phyloP scores from a whole-genome alignment of 2,329 filamentous ascomycete genomes.

The Ceratocystis lukuohia region DNA sequence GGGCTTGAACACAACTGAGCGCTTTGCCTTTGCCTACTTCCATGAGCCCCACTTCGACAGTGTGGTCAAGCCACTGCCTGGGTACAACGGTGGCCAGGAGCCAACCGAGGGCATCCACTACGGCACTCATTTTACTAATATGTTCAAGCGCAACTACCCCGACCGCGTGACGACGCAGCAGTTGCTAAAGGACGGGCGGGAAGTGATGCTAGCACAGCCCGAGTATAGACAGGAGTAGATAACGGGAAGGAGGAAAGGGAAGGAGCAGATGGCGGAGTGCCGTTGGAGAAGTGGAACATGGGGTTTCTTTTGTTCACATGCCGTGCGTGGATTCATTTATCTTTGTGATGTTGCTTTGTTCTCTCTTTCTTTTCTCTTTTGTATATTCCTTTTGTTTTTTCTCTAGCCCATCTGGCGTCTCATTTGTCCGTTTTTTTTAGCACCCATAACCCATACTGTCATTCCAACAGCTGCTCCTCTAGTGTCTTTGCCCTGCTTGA shows the following conservation, averaged over 20 bases:
- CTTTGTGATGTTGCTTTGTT: background rate
- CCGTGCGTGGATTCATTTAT: background rate
- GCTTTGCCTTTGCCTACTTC: slow-evolving; percentile 39
- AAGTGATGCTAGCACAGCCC: slow-evolving; percentile 22
- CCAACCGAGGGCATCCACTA: slow-evolving; percentile 34
- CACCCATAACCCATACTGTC: background rate
- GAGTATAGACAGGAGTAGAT: slow-evolving; percentile 23
- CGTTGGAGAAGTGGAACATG: too few relatives aligned
- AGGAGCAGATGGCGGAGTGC: background rate
- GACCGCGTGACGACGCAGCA: slow-evolving; percentile 33
- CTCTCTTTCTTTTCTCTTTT: background rate
- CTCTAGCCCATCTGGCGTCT: background rate
- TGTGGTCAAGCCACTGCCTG: slow-evolving; percentile 31
- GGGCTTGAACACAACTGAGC: slow-evolving; percentile 35
- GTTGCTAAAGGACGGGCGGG: slow-evolving; percentile 27
- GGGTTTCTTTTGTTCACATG: background rate
- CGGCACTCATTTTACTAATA: slow-evolving; percentile 40
- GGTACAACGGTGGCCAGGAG: slow-evolving; percentile 26
- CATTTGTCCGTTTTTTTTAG: slow-evolving; percentile 8
- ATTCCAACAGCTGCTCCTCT: background rate
- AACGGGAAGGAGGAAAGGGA: background rate
- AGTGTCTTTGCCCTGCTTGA: background rate
- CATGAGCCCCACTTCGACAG: slow-evolving; percentile 38
- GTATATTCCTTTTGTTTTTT: background rate
- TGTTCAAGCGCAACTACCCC: slow-evolving; percentile 38